Conservation (phyloP, 2,329 filamentous ascomycete species). For the Tolypocladium guangdongense region DNA sequence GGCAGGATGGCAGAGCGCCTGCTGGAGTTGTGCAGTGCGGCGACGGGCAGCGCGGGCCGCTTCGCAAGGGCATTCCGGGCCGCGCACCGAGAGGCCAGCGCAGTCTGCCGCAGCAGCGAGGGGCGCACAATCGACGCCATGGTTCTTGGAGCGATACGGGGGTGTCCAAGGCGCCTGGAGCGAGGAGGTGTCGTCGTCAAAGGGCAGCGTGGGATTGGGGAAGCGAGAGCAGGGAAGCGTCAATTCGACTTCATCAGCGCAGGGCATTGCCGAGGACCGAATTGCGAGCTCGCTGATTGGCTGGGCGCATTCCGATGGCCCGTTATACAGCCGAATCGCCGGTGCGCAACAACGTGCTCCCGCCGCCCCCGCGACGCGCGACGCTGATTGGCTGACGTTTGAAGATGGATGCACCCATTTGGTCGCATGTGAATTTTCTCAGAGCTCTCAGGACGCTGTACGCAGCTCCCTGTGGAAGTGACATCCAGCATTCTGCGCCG, state of each 20-base stretch:
- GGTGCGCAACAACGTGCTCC: slow-evolving; percentile 17
- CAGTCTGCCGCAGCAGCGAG: slow-evolving; percentile 42
- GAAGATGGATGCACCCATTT: slow-evolving; percentile 3
- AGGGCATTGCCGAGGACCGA: slow-evolving; percentile 39
- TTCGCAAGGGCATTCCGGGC: slow-evolving; percentile 23
- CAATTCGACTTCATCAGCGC: background rate
- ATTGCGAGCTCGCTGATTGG: slow-evolving; percentile 36
- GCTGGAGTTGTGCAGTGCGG: slow-evolving; percentile 79
- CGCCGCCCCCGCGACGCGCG: background rate
- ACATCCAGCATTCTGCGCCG: background rate
- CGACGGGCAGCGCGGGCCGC: slow-evolving; percentile 39
- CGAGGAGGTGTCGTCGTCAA: background rate
- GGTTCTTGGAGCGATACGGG: background rate
- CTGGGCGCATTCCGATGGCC: slow-evolving; percentile 12
- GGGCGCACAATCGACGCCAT: slow-evolving; percentile 50
- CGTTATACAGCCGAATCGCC: slow-evolving; percentile 14
- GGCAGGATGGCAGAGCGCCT: slow-evolving; percentile 71
- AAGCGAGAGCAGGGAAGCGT: background rate
- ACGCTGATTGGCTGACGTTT: slow-evolving; percentile 18
- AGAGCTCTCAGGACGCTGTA: background rate
- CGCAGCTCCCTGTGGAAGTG: background rate
- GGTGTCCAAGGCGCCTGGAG: background rate
- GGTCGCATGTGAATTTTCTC: slow-evolving; percentile 16
- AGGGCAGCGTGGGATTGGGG: background rate
- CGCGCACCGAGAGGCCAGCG: slow-evolving; percentile 27